Percentiles rank a stretch among this genome's conserved stretches.
phyloP scores from a whole-genome alignment of 2,329 filamentous ascomycete species.

The Nigrograna mackinnonii region DNA sequence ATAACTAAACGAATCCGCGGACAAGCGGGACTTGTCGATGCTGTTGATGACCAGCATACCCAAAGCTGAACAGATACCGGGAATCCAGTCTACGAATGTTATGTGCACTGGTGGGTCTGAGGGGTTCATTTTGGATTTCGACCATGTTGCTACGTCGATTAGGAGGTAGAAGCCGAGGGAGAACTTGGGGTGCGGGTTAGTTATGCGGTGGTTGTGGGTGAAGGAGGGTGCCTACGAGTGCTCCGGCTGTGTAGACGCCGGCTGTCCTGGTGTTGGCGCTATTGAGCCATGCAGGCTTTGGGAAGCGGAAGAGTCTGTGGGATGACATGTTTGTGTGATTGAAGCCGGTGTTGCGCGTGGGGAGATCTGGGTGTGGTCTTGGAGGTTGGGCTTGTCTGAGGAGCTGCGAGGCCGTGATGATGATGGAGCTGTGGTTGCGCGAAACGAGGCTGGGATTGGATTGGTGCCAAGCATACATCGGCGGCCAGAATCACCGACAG shows the following conservation, averaged over 20 bases:
- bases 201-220: not conserved
- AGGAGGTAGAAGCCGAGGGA: constrained; percentile 71
- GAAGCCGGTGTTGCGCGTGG: no score
- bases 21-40: constrained; percentile 69
- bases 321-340: no score
- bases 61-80: constrained; percentile 69
- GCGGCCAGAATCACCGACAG: no score
- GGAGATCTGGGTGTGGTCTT: no score
- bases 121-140: constrained; percentile 64
- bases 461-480: no score
- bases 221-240: constrained; percentile 56
- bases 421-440: no score
- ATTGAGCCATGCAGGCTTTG: constrained; percentile 69
- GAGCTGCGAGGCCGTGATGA: no score
- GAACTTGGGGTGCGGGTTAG: constrained; percentile 53
- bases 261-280: constrained; percentile 65
- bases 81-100: constrained; percentile 74
- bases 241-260: constrained; percentile 69
- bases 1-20: constrained; percentile 67
- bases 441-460: no score
- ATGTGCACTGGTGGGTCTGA: constrained; percentile 60
- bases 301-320: constrained; percentile 68
- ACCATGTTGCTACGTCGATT: constrained; percentile 68
- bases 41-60: constrained; percentile 75
- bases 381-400: no score